Percentiles rank a stretch among this genome's conserved stretches.
These are phyloP conservation scores for Wickerhamomyces sydowiorum DNA, from an alignment of 805 yeast genomes.

Conservation along the genomic window DNA sequence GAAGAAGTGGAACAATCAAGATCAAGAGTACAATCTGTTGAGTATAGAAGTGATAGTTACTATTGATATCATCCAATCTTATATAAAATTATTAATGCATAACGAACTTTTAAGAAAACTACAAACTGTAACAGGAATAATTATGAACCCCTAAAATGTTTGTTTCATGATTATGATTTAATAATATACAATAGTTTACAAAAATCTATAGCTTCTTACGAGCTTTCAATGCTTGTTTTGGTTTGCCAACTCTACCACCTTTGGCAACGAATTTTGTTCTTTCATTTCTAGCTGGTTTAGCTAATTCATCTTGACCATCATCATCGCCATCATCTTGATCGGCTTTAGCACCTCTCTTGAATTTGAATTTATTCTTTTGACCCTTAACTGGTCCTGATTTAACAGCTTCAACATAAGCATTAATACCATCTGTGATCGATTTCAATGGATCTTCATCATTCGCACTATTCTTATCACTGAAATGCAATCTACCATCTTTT, in stretches of 20 bases:
- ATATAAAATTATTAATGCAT: no score
- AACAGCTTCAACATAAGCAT: constrained; percentile 92
- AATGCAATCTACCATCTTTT: constrained; percentile 60
- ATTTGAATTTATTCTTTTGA: constrained; percentile 85
- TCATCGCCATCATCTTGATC: constrained; percentile 49
- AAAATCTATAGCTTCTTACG: constrained; percentile 46
- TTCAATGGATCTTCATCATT: constrained; percentile 43
- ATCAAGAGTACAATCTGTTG: not conserved
- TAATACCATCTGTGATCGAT: constrained; percentile 55
- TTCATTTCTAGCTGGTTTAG: constrained; percentile 11
- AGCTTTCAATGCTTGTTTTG: constrained; percentile 48
- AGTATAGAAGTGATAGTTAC: not conserved
- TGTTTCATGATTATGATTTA: no score
- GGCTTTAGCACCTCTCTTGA: constrained; percentile 56
- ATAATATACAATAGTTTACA: not conserved
- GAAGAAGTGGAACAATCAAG: not conserved
- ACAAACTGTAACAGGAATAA: no score
- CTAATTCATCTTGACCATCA: constrained; percentile 33
- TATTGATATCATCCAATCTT: no score
- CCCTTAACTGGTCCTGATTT: constrained; percentile 92
- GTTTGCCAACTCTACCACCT: constrained; percentile 20
- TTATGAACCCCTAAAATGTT: no score
- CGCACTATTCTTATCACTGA: constrained; percentile 37
- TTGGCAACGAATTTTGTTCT: constrained; percentile 6
- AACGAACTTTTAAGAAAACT: no score